Evolutionary conservation across 2,329 filamentous ascomycete species (phyloP), one percentile per base, ranked within the genome.

Genomic region (Fusarium luffae): DNA sequence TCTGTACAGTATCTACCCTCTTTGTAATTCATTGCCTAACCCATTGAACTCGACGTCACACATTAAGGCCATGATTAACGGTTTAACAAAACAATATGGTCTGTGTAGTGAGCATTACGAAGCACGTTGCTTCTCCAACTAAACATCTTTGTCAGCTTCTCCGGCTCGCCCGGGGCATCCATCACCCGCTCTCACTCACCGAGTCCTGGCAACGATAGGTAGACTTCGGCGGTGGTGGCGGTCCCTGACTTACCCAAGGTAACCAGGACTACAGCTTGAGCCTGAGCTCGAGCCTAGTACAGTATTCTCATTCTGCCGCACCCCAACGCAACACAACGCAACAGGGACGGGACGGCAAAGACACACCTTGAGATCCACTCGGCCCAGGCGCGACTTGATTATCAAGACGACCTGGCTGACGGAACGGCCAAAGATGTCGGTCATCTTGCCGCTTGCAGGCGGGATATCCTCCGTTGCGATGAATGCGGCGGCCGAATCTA

Each of bases 171-270:
- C 73, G 73, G 49, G 66, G 60, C 66, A 56, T 72, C 50, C 48
- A 74, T 64, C 48, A 48, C 54, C 73, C 70, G 75, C 70, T 64
- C 50, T 44, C 50, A 40, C 54, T 74, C 71, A 75, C 70, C 73
- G 66, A 74, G 70, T 72, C 32, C 62, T 65, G 34, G 21, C 34
- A n/a, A 41, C 64, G 37, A 23, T 59, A 13, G 37, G 28, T 54
- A 66, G 66, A 54, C 58, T 51, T 71, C 73, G 60, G 72, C 66
- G 25, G 65, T 32, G 59, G 70, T 73, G 62, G 71, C 69, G 61
- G 67, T 69, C 59, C 56, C 68, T 62, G 56, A 63, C 46, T 25
- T 55, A 43, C 43, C 50, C 34, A 37, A n/a, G 34, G 34, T 56
- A 48, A 34, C 40, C 46, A 41, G 50, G 48, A 43, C 41, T 43